Conservation (phyloP, 345 rosid species). For the Gossypium sturtianum region DNA sequence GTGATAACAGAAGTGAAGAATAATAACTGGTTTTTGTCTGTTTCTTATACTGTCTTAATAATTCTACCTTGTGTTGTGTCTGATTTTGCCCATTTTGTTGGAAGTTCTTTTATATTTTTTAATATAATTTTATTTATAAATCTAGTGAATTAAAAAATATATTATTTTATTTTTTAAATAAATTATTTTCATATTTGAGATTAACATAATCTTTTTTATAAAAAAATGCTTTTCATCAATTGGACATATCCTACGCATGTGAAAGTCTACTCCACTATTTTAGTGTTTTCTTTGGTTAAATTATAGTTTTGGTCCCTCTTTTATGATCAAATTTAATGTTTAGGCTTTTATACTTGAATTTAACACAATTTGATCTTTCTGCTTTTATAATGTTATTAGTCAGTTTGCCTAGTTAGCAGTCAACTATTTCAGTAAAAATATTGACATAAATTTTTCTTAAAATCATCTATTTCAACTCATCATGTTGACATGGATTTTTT, state of each 20-base stretch:
- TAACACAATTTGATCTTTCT: too few species aligned
- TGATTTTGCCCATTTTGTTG: not conserved
- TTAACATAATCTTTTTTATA: not conserved
- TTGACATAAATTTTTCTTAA: too few species aligned
- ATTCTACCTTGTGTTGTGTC: constrained; percentile 3
- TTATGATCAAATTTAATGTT: too few species aligned
- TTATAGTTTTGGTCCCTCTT: too few species aligned
- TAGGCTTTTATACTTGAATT: too few species aligned
- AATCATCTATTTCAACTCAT: too few species aligned
- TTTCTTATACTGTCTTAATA: not conserved
- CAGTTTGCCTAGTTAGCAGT: too few species aligned
- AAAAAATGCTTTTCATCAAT: not conserved
- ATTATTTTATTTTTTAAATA: not conserved
- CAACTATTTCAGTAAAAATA: too few species aligned
- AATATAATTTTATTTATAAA: not conserved
- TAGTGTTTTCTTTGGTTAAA: too few species aligned
- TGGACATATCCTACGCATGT: not conserved
- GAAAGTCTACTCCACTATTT: not conserved
- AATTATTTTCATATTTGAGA: not conserved
- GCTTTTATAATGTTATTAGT: too few species aligned
- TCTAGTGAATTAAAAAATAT: not conserved
- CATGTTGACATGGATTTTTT: too few species aligned
- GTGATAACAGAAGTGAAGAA: not conserved
- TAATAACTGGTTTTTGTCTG: constrained; percentile 8
- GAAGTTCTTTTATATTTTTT: not conserved